These are phyloP conservation scores for Apophysomyces trapeziformis DNA, from an alignment of 371 early-diverging fungal genomes.

Conservation along the genomic window DNA sequence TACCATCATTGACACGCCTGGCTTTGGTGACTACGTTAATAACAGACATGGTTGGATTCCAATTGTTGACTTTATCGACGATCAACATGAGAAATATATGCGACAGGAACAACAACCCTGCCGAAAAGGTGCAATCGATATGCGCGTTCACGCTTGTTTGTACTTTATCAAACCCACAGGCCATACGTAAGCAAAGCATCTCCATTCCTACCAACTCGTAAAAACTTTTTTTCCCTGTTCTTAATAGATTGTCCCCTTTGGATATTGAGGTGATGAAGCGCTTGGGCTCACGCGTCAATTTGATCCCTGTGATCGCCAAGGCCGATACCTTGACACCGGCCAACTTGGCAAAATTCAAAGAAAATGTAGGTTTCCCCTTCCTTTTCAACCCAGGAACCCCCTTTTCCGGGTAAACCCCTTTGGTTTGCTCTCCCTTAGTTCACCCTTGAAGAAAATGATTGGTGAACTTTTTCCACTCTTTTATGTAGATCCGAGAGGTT, in stretches of 20 bases:
- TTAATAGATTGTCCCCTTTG: slow-evolving; percentile 79
- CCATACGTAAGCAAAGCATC: slow-evolving; percentile 66
- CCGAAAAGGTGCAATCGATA: slow-evolving; percentile 66
- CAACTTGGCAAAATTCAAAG: slow-evolving; percentile 80
- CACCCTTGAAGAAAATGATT: neutral
- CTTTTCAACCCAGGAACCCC: neutral
- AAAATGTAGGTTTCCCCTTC: slow-evolving; percentile 45
- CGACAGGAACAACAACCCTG: slow-evolving; percentile 68
- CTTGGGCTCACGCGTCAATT: slow-evolving; percentile 80
- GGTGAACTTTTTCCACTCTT: neutral
- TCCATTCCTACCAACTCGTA: neutral
- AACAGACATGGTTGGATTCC: slow-evolving; percentile 76
- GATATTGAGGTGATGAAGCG: slow-evolving; percentile 92
- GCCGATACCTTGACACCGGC: slow-evolving; percentile 74
- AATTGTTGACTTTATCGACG: slow-evolving; percentile 86
- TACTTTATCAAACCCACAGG: slow-evolving; percentile 95
- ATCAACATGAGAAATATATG: slow-evolving; percentile 94
- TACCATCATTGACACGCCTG: slow-evolving; percentile 91
- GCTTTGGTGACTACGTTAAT: slow-evolving; percentile 90
- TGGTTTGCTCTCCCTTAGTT: neutral
- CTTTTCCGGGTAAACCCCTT: neutral
- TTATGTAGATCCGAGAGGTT: slow-evolving; percentile 67
- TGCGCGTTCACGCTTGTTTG: slow-evolving; percentile 88
- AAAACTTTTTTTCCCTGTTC: slow-evolving; percentile 21
- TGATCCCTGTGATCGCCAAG: slow-evolving; percentile 84